Evolutionary conservation across 2,329 filamentous ascomycete species (phyloP).

Genomic region (Hypoxylon rubiginosum): DNA sequence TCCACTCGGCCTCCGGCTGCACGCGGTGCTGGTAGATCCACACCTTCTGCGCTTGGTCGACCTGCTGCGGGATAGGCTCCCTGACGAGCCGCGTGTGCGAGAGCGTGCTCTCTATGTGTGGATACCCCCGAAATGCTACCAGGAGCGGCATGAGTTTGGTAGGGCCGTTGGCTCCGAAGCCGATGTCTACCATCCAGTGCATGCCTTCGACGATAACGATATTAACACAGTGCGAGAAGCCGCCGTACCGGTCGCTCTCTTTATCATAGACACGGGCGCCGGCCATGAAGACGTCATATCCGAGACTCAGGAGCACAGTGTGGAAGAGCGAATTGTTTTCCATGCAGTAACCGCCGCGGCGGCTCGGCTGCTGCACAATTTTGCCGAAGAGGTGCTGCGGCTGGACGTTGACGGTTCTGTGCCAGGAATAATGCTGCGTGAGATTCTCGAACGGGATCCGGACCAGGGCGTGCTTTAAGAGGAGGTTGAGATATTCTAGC

Average conservation of each 20-base stretch:
- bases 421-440: slow-evolving; percentile 58
- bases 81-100: slow-evolving; percentile 54
- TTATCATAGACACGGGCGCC: slow-evolving; percentile 45
- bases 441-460: slow-evolving; percentile 63
- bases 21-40: slow-evolving; percentile 46
- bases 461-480: slow-evolving; percentile 55
- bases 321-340: slow-evolving; percentile 60
- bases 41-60: slow-evolving; percentile 38
- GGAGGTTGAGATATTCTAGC: slow-evolving; percentile 30
- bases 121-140: too few species aligned
- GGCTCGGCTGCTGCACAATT: slow-evolving; percentile 50
- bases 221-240: slow-evolving; percentile 49
- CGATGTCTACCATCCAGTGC: slow-evolving; percentile 46
- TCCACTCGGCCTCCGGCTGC: slow-evolving; percentile 52
- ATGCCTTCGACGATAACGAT: slow-evolving; percentile 37
- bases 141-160: slow-evolving; percentile 35
- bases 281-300: slow-evolving; percentile 52
- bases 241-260: slow-evolving; percentile 32
- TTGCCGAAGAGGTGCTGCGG: slow-evolving; percentile 56
- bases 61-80: slow-evolving; percentile 43
- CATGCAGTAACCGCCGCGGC: slow-evolving; percentile 63
- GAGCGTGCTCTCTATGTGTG: too few species aligned
- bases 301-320: slow-evolving; percentile 57
- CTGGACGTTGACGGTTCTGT: slow-evolving; percentile 52
- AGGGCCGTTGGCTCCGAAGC: slow-evolving; percentile 45